Evolutionary conservation across 2,329 filamentous ascomycete genomes (phyloP), one percentile per base, ranked within the genome.

Genomic region (Nemania sp.): DNA sequence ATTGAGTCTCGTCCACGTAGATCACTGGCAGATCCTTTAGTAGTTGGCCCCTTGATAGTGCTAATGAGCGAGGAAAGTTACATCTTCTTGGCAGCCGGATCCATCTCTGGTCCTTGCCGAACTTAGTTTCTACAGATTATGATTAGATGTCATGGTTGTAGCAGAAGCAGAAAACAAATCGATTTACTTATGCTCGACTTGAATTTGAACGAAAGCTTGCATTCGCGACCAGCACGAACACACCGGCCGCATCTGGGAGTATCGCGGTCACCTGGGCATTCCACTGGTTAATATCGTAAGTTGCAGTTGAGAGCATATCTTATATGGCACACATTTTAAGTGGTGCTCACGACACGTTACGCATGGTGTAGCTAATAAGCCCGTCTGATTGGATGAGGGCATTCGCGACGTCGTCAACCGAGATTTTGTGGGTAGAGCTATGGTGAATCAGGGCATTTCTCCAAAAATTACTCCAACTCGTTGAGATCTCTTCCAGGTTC

Each of bases 311-410:
- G 31, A 17, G 30, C 33, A 7, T 23, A 23, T 17, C 19, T 41
- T 20, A 15, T 24, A 43, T 39, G 34, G 62, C 73, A 65, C 46
- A 75, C 76, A 79, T 69, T 74, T 77, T 14, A 78, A 63, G 61
- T 78, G 76, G 60, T 77, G 73, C 53, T 76, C 72, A 57, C 76
- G 74, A 64, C 76, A 79, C 41, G 73, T 75, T 61, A 75, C 70
- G 61, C 68, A 70, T 50, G 68, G 68, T 56, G 67, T 68, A 52
- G 67, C 68, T 26, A 70, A 64, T 53, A 68, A 57, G 44, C 66
- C 65, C 50, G 62, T 45, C 52, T 63, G 62, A 54, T 65, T 64
- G 56, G 63, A 54, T 64, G 67, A 68, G 63, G 67, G 61, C 67
- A 70, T 70, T 69, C 67, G 64, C 61, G 61, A 61, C 37, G 54